phyloP scores from a whole-genome alignment of 495 filamentous ascomycete species.

The Cairneyella variabilis region DNA sequence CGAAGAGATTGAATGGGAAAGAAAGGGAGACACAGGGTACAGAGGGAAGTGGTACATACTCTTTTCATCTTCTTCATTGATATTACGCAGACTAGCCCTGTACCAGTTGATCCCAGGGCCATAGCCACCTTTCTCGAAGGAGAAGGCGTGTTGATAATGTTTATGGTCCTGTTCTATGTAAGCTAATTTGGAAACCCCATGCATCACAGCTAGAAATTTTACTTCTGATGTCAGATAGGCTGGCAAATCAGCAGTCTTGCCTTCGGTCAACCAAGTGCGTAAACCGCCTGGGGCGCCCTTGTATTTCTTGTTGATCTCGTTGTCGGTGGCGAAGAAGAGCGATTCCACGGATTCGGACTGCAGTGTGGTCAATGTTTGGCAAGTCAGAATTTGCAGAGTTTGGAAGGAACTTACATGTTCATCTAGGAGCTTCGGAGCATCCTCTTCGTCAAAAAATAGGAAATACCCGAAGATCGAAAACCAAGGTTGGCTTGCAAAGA shows the following conservation, averaged over 20 bases:
- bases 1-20: constrained; percentile 13
- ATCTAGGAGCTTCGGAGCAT: constrained; percentile 20
- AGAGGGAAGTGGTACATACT: constrained; percentile 15
- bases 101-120: constrained; percentile 20
- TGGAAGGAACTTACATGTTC: constrained; percentile 20
- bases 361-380: constrained; percentile 16
- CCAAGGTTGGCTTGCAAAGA: constrained; percentile 10
- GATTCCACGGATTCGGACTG: constrained; percentile 20
- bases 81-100: constrained; percentile 19
- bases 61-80: constrained; percentile 22
- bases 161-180: constrained; percentile 19
- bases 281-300: constrained; percentile 19
- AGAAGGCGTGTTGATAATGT: constrained; percentile 22
- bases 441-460: constrained; percentile 22
- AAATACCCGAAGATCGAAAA: constrained; percentile 25
- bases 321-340: constrained; percentile 16
- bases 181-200: constrained; percentile 12
- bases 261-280: constrained; percentile 21
- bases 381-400: constrained; percentile 17
- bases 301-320: constrained; percentile 21
- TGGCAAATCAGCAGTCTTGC: constrained; percentile 20
- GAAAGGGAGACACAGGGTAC: constrained; percentile 12
- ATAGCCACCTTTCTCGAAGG: constrained; percentile 16
- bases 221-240: constrained; percentile 21
- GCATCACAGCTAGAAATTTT: constrained; percentile 17